These are phyloP conservation scores for Hysterium pulicare DNA, from an alignment of 2,329 filamentous ascomycete genomes.

Conservation along the genomic window DNA sequence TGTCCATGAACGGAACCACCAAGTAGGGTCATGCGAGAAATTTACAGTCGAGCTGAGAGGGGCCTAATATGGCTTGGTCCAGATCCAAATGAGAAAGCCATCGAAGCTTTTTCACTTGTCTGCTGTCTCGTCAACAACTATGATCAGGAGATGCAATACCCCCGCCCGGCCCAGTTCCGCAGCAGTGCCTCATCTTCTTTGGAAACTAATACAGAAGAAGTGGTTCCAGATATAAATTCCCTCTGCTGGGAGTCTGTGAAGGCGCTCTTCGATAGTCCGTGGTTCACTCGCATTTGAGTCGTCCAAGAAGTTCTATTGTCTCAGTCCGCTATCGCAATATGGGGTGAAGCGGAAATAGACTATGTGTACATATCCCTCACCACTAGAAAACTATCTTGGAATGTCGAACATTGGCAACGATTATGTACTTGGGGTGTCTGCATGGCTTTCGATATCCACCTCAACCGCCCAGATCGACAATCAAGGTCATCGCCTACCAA, in stretches of 20 bases:
- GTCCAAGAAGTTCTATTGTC: slow-evolving; percentile 15
- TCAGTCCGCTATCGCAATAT: slow-evolving; percentile 10
- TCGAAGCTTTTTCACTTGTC: not conserved
- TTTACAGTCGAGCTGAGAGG: slow-evolving; percentile 11
- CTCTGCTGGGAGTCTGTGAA: slow-evolving; percentile 5
- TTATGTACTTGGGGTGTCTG: no score
- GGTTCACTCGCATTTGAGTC: slow-evolving; percentile 14
- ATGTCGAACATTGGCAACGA: slow-evolving; percentile 13
- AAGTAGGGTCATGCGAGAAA: slow-evolving; percentile 11
- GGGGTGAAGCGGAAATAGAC: slow-evolving; percentile 10
- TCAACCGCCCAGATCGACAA: not conserved
- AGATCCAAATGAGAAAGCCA: not conserved
- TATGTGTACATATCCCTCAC: slow-evolving; percentile 8
- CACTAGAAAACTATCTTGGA: slow-evolving; percentile 5
- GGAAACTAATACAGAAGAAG: not conserved
- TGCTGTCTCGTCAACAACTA: not conserved
- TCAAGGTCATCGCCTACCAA: not conserved
- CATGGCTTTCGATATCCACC: no score
- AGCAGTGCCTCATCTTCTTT: no score
- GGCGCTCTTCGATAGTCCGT: slow-evolving; percentile 8
- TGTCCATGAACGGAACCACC: slow-evolving; percentile 10
- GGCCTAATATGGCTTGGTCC: slow-evolving; percentile 16
- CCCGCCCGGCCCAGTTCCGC: not conserved
- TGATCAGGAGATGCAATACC: not conserved
- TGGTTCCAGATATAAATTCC: slow-evolving; percentile 4